These are phyloP conservation scores for Scortechinia acanthostroma DNA, from an alignment of 2,329 filamentous ascomycete genomes.

Conservation along the genomic window DNA sequence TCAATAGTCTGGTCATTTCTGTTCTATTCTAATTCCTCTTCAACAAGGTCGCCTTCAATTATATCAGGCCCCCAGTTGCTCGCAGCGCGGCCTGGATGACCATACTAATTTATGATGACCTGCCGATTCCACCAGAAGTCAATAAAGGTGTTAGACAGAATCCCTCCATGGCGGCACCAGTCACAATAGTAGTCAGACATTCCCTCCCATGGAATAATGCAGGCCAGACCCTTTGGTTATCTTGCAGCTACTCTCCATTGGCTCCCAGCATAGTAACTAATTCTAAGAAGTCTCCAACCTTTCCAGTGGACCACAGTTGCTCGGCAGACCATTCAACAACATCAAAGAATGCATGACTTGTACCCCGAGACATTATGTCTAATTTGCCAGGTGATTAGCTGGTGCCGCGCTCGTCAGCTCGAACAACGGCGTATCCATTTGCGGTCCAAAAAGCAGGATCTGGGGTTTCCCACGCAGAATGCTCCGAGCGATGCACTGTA, in stretches of 20 bases:
- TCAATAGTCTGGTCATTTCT: not conserved
- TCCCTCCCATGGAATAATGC: conserved; percentile 45
- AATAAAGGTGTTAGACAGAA: not conserved
- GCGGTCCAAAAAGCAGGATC: conserved; percentile 31
- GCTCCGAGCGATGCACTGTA: conserved; percentile 26
- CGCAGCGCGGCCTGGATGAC: not conserved
- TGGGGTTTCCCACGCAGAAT: conserved; percentile 33
- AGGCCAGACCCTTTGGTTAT: conserved; percentile 37
- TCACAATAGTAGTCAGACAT: conserved; percentile 44
- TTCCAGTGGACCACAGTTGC: conserved; percentile 38
- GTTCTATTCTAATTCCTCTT: conserved; percentile 32
- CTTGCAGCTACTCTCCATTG: conserved; percentile 45
- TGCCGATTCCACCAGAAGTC: not conserved
- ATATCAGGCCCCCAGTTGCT: conserved; percentile 5
- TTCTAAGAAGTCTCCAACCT: conserved; percentile 38
- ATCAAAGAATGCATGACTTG: conserved; percentile 40
- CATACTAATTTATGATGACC: not conserved
- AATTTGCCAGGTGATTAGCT: conserved; percentile 41
- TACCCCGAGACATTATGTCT: conserved; percentile 42
- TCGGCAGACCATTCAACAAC: conserved; percentile 41
- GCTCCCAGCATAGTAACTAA: conserved; percentile 41
- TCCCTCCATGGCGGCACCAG: not conserved
- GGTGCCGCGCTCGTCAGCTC: conserved; percentile 38
- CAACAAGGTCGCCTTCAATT: conserved; percentile 21
- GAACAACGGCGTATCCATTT: conserved; percentile 28